Percentiles rank a stretch among this genome's conserved stretches.
Evolutionary conservation across 345 rosid species (phyloP).

Genomic region (Bruguiera parviflora): DNA sequence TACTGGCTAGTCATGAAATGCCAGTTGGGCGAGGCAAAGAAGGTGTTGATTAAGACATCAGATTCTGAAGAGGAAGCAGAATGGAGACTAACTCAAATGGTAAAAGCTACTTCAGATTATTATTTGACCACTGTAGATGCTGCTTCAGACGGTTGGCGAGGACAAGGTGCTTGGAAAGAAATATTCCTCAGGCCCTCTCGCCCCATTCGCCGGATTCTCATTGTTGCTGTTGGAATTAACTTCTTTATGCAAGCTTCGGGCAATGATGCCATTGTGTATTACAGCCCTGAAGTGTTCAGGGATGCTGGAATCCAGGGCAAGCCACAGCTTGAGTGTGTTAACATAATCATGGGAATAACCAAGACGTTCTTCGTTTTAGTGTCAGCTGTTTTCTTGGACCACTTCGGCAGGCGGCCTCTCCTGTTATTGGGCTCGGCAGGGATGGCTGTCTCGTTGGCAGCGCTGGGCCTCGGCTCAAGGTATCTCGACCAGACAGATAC

Average conservation of each 20-base stretch:
- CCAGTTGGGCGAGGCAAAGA: constrained; percentile 44
- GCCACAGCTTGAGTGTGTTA: constrained; percentile 44
- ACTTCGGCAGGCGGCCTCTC: constrained; percentile 60
- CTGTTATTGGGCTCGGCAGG: constrained; percentile 52
- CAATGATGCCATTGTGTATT: constrained; percentile 62
- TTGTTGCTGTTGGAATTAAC: constrained; percentile 59
- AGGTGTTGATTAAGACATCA: constrained; percentile 46
- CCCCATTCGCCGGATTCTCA: constrained; percentile 45
- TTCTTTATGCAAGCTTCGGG: constrained; percentile 76
- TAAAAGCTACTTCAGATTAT: constrained; percentile 26
- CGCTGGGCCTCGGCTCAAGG: constrained; percentile 47
- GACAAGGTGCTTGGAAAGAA: constrained; percentile 59
- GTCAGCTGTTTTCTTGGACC: constrained; percentile 54
- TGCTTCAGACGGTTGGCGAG: constrained; percentile 24
- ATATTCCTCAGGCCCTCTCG: constrained; percentile 46
- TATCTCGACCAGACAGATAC: constrained; percentile 24
- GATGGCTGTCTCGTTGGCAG: constrained; percentile 43
- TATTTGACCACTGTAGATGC: neutral
- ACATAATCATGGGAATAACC: constrained; percentile 50
- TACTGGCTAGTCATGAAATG: constrained; percentile 66
- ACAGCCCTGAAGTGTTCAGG: constrained; percentile 54
- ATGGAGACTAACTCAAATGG: constrained; percentile 43
- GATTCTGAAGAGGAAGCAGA: constrained; percentile 48
- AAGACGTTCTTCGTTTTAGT: constrained; percentile 47
- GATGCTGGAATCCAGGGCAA: constrained; percentile 53